Percentiles rank a stretch among this genome's conserved stretches.
These are phyloP conservation scores for Pythium brachiatum DNA, from an alignment of 352 stramenopile species.

Conservation along the genomic window DNA sequence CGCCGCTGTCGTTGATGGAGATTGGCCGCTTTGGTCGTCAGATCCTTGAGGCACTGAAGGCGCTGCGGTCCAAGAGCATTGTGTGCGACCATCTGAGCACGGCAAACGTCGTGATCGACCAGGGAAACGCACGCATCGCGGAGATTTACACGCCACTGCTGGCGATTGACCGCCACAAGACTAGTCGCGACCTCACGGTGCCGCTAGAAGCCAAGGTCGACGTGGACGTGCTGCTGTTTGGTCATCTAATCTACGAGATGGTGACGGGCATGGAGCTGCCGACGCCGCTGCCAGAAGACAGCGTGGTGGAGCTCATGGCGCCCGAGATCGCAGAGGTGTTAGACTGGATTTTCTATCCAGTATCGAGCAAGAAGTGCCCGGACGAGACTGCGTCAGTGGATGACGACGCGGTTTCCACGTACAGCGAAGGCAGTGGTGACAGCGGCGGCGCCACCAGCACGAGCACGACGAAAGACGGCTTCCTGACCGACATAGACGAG, in stretches of 20 bases:
- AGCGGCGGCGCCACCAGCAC: slow-evolving; percentile 2
- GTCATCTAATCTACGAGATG: slow-evolving; percentile 78
- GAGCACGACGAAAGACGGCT: slow-evolving; percentile 24
- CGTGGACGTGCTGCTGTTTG: slow-evolving; percentile 68
- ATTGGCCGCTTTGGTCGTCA: slow-evolving; percentile 61
- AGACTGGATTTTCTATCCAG: slow-evolving; percentile 49
- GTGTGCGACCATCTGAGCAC: slow-evolving; percentile 67
- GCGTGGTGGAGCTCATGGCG: slow-evolving; percentile 46
- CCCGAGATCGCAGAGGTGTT: slow-evolving; percentile 62
- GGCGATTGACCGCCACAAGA: slow-evolving; percentile 51
- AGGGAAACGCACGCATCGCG: slow-evolving; percentile 48
- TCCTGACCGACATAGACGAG: slow-evolving; percentile 37
- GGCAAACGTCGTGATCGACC: slow-evolving; percentile 64
- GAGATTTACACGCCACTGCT: slow-evolving; percentile 69
- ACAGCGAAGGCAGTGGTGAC: background rate
- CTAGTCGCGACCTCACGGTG: slow-evolving; percentile 55
- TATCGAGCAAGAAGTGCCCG: background rate
- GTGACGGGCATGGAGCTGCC: slow-evolving; percentile 58
- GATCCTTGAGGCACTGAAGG: slow-evolving; percentile 54
- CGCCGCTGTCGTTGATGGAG: slow-evolving; percentile 39
- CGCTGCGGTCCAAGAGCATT: slow-evolving; percentile 55
- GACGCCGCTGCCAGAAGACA: slow-evolving; percentile 37
- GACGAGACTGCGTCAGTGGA: background rate
- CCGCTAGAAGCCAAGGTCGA: slow-evolving; percentile 61
- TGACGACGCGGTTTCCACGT: slow-evolving; percentile 3